Base-by-base conservation (phyloP, 2,329 filamentous ascomycete species). In the Botrytis aclada region DNA sequence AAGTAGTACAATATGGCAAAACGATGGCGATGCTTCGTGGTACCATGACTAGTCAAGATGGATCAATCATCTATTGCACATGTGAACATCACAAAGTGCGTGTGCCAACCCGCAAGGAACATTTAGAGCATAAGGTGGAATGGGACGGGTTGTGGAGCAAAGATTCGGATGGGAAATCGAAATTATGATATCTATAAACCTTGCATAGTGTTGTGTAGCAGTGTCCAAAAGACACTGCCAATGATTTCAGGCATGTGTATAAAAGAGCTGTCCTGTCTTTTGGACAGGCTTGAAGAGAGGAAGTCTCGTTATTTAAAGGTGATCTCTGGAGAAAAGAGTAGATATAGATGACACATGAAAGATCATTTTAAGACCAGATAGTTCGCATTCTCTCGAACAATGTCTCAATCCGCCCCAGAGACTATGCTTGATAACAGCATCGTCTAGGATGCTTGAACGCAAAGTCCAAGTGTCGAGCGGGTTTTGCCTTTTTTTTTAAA, bases 81-180 rank as follows among this genome's bases (percentile, higher is more conserved):
- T 85, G 82, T 51, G 86, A 87, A 77, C 85, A 87, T 74, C 86
- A 87, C 77, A 87, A 87, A 74, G 85, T 87, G 18, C 82, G 83
- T 69, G 79, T 83, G 8, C 82, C 84, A 18, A 83, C 83, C 37
- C 77, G 77, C 61, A 74, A 80, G 32, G 81, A 83, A 63, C 83
- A 86, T 76, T 72, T 82, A 71, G 75, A 77, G n/a, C 79, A 80
- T 25, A 81, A 77, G 69, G 77, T 85, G 29, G 77, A 80, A 9
- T 85, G 84, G 84, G 85, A 86, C 76, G 83, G 71, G 45, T 32
- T 73, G 73, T 63, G 74, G 63, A 51, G 70, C 25, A 69, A 41
- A 54, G 69, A 72, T 25, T 43, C 47, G 41, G 69, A 65, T n/a
- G n/a, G 20, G 29, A 71, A 72, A 60, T 67, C 72, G 41, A 77